Evolutionary conservation across 345 rosid genomes (phyloP), one percentile per base, ranked within the genome.

Genomic region (Salix koriyanagi): DNA sequence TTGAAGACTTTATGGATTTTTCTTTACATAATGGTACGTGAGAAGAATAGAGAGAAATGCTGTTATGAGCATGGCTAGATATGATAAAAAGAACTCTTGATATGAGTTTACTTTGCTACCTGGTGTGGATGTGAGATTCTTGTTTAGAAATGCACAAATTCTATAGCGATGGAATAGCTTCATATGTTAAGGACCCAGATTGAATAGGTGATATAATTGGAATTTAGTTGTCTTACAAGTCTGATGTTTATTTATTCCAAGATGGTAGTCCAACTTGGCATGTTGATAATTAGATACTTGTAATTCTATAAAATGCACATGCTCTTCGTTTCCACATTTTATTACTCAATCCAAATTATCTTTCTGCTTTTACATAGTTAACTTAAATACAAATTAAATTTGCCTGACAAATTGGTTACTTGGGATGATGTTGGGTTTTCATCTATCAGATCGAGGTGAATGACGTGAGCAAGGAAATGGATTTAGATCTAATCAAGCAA

Each of bases 401-500:
- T 72, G 19, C 15, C 30, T 3, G 65, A 4, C n/a, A 41, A 72
- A 56, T n/a, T 23, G 18, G 12, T n/a, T 58, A 41, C 56, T 18
- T 44, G 25, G 30, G 62, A 50, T 60, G 60, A 25, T 65, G 26
- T 73, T 52, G 10, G 76, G 54, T 42, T 58, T 73, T 80, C 74
- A 50, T 36, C 69, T 81, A 65, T 83, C 85, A 96, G 99, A 94
- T 96, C 72, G 99, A 96, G 89, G 92, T 94, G 87, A 92, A 84
- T 77, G 99, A 94, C 77, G 99, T 96, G 79, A 92, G 97, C 85
- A 96, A 89, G 87, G 99, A 96, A 91, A 96, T 96, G 98, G 99
- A 96, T 84, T 85, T 96, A 77, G 99, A 96, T 85, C 91, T 96
- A 79, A 92, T 94, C 80, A 96, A 89, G 88, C 99, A 94, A 87